Conservation (phyloP, 768 basidiomycete genomes). For the Russula foetens region DNA sequence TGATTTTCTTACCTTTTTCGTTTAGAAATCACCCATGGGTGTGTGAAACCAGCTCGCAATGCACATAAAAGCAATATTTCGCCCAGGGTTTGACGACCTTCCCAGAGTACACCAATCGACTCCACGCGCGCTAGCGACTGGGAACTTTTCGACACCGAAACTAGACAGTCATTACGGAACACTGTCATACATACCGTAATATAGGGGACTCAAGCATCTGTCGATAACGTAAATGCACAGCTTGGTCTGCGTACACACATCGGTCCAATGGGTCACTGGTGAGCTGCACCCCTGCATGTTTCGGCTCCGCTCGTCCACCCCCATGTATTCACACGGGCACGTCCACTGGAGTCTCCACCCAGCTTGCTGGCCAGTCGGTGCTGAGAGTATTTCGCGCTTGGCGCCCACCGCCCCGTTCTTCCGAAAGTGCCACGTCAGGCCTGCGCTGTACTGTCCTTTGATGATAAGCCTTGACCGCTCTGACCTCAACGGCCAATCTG, state of each 20-base stretch:
- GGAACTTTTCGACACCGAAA: neutral
- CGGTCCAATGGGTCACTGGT: neutral
- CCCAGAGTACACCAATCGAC: neutral
- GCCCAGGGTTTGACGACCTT: neutral
- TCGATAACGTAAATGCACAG: conserved; percentile 1
- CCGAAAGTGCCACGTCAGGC: neutral
- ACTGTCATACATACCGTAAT: neutral
- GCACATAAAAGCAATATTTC: neutral
- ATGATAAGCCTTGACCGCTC: neutral
- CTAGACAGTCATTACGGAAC: neutral
- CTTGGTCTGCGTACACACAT: neutral
- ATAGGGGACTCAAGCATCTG: neutral
- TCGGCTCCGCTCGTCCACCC: neutral
- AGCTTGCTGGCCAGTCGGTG: neutral
- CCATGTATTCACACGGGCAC: neutral
- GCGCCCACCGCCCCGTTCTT: neutral
- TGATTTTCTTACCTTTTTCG: neutral
- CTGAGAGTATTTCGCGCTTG: neutral
- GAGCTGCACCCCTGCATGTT: neutral
- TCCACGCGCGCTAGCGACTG: neutral
- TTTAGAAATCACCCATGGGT: too few species aligned
- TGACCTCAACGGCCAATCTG: neutral
- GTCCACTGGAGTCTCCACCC: neutral
- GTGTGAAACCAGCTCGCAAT: neutral
- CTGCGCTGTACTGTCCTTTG: neutral